Percentiles rank a stretch among this genome's conserved stretches.
Evolutionary conservation across 306 rosid genomes (phyloP).

Genomic region (Cicer yamashitae): DNA sequence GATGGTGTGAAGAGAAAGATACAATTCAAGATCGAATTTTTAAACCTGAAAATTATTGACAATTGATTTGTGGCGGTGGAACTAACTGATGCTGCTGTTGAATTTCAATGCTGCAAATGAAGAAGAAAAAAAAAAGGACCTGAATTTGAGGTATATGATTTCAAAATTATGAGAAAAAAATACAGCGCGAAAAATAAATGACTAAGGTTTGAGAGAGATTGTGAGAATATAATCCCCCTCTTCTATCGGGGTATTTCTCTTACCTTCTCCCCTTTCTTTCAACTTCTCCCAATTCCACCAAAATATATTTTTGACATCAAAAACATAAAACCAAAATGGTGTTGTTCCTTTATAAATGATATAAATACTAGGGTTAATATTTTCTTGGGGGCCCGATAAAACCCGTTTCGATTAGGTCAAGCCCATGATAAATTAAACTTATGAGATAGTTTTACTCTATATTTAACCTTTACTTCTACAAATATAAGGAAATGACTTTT

Average conservation of each 20-base stretch:
- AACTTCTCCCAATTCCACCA: background rate
- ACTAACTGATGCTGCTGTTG: slow-evolving; percentile 3
- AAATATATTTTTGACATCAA: background rate
- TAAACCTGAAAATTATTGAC: background rate
- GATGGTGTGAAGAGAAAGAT: slow-evolving; percentile 27
- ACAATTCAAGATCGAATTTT: slow-evolving; percentile 26
- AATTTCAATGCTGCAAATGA: slow-evolving; percentile 37
- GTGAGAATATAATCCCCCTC: background rate
- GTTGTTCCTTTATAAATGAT: background rate
- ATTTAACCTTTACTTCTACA: too few species aligned
- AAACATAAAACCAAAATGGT: background rate
- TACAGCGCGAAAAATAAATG: slow-evolving; percentile 3
- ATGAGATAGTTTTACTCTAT: too few species aligned
- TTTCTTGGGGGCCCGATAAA: background rate
- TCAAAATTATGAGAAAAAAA: slow-evolving; percentile 10
- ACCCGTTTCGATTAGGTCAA: background rate
- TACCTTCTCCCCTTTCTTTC: background rate
- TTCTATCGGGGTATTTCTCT: slow-evolving; percentile 6
- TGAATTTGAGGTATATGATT: slow-evolving; percentile 1
- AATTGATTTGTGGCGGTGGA: slow-evolving; percentile 19
- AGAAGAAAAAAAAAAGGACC: background rate
- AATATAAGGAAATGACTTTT: too few species aligned
- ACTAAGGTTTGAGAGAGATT: slow-evolving; percentile 19
- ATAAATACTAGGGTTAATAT: slow-evolving; percentile 3
- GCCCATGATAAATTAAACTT: too few species aligned